Evolutionary conservation across 345 rosid species (phyloP), one percentile per base, ranked within the genome.

Genomic region (Pelargonium nanum): DNA sequence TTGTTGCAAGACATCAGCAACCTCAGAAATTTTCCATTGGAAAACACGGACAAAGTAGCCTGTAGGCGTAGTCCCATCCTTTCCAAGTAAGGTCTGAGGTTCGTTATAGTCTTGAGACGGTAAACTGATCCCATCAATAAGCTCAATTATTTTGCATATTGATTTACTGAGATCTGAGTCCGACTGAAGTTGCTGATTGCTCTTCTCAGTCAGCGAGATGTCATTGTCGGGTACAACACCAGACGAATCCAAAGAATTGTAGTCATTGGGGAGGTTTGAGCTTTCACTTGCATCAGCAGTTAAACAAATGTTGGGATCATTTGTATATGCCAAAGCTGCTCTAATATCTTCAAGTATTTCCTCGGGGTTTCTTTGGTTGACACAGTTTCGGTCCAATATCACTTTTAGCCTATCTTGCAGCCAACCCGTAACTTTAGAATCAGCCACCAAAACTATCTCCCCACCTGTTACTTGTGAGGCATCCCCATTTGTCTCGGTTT

Each of bases 11-110:
- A 78, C 77, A 65, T 56, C 68, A 24, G 66, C 51, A 3, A 89
- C 78, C 68, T 89, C 99, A 64, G 89, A 78, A 58, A 77, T 76
- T 81, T 92, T 89, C 97, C 99, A 87, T 69, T 92, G 97, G 78
- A 89, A 78, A 61, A 83, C 84, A 23, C 89, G 89, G 72, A 81
- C 82, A 53, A 68, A 70, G 80, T 92, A 92, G 22, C 80, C 89
- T 32, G 84, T 73, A 69, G 82, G 71, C 60, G 74, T 66, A 53
- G 45, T 79, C 30, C 73, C 80, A 40, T 85, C 84, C 59, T 79
- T 79, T 56, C 68, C 64, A 24, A 69, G 54, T 22, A 60, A 65
- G n/a, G 65, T 63, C 57, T 76, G 75, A 4, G 65, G 55, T 55
- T 50, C 40, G 60, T 59, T 60, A 32, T 73, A 54, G 26, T 63